Base-by-base conservation (phyloP, 441 rosid genomes). In the Croton laevigatus region DNA sequence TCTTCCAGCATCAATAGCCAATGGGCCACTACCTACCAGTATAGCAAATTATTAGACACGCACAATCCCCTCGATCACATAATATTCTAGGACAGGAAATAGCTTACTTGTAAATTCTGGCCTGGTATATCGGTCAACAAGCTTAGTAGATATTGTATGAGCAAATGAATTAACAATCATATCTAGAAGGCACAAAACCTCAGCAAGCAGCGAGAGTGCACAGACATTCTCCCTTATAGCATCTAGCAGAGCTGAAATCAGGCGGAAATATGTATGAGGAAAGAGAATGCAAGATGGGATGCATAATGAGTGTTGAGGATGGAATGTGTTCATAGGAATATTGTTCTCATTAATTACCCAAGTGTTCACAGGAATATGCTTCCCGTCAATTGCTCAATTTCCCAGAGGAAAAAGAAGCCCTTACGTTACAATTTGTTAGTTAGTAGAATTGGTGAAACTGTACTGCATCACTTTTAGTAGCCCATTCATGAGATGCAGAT, bases 101-200 rank as follows among this genome's bases (percentile, higher is more conserved):
- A 62, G 74, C 76, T 72, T 74, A 95, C 99, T 90, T 48, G 98
- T 88, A 80, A 93, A 86, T 78, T 84, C 86, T 71, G 98, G 98
- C 77, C 99, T 84, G 53, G 86, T 79, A 79, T 92, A 93, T 73
- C 87, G 86, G 77, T 93, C 98, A 44, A 87, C 85, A 55, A 94
- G 93, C 87, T 93, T 89, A 68, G 94, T 89, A 59, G 98, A 95
- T 82, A 93, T 86, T 76, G 81, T 81, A 79, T 91, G 86, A 78
- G 99, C 95, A 84, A 95, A 95, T 75, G 99, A 93, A 83, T 93
- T 95, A 42, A 93, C 95, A 75, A 95, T 85, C 99, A 95, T 86
- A 82, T 95, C 99, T 73, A 95, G 80, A 40, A 95, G 99, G 83
- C 98, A 91, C 69, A 93, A 77, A 75, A 87, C 95, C 83, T 95